A percentile compares a stretch with the other conserved stretches of the same genome.
Conservation (phyloP, 106 monocot species). For the Dendrobium officinale region DNA sequence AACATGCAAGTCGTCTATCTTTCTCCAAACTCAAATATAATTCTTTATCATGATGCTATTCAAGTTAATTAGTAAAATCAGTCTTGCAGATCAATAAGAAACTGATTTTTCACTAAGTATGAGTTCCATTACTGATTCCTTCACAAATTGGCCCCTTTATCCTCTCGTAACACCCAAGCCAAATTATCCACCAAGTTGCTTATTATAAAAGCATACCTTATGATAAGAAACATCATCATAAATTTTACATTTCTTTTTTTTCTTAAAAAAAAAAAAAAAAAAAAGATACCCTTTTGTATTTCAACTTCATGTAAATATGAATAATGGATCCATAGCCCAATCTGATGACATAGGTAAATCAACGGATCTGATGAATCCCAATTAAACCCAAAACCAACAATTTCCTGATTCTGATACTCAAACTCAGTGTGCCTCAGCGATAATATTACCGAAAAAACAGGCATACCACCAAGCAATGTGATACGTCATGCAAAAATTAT, state of each 20-base stretch:
- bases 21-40: not conserved
- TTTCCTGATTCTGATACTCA: not conserved
- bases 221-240: not conserved
- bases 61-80: not conserved
- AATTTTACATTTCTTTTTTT: not conserved
- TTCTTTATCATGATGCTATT: not conserved
- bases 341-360: not conserved
- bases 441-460: not conserved
- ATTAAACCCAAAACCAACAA: not conserved
- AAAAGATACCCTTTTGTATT: not conserved
- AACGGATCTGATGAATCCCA: not conserved
- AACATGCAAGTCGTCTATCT: not conserved
- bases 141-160: not conserved
- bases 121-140: not conserved
- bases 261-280: slow-evolving; percentile 1
- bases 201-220: not conserved
- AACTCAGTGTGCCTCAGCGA: not conserved
- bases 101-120: not conserved
- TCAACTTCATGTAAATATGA: not conserved
- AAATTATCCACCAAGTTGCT: not conserved
- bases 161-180: not conserved
- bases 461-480: not conserved
- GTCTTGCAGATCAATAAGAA: not conserved
- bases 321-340: not conserved
- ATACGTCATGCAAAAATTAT: too few relatives aligned